A percentile compares a stretch with the other conserved stretches of the same genome.
These are phyloP conservation scores for Colletotrichum cuscutae DNA, from an alignment of 2,329 filamentous ascomycete species.

Conservation along the genomic window DNA sequence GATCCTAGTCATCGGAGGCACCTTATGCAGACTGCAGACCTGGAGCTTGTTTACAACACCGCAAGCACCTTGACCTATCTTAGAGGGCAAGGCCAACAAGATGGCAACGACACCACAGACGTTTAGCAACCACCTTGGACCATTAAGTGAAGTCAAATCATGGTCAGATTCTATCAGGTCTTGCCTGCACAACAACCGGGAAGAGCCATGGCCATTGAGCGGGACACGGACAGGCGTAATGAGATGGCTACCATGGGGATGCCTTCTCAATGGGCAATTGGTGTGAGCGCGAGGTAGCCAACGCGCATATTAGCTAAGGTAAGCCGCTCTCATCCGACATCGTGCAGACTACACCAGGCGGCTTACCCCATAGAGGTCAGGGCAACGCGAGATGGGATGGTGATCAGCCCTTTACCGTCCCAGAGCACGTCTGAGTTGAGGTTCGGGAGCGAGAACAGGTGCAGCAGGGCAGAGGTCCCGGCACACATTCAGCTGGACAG, in stretches of 20 bases:
- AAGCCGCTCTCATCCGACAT: not conserved
- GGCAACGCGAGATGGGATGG: slow-evolving; percentile 13
- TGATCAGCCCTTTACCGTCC: slow-evolving; percentile 11
- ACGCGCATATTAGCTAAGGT: not conserved
- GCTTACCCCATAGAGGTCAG: slow-evolving; percentile 9
- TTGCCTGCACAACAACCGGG: slow-evolving; percentile 15
- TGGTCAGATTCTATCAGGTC: slow-evolving; percentile 7
- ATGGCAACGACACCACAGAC: not conserved
- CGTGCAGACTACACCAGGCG: not conserved
- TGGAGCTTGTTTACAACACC: slow-evolving; percentile 26
- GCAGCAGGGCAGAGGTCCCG: slow-evolving; percentile 10
- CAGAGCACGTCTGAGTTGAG: slow-evolving; percentile 24
- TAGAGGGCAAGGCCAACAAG: not conserved
- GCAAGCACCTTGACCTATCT: too few relatives aligned
- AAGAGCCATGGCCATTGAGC: slow-evolving; percentile 1
- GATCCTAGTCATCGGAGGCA: not conserved
- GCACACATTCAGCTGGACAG: not conserved
- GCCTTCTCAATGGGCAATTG: not conserved
- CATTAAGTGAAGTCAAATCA: not conserved
- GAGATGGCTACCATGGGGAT: not conserved
- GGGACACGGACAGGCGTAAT: slow-evolving; percentile 11
- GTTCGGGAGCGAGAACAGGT: slow-evolving; percentile 22
- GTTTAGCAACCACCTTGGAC: not conserved
- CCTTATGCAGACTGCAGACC: slow-evolving; percentile 5
- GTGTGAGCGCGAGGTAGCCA: not conserved